Base-by-base conservation (phyloP, 108 stramenopile genomes). In the Cyclotella atomus region DNA sequence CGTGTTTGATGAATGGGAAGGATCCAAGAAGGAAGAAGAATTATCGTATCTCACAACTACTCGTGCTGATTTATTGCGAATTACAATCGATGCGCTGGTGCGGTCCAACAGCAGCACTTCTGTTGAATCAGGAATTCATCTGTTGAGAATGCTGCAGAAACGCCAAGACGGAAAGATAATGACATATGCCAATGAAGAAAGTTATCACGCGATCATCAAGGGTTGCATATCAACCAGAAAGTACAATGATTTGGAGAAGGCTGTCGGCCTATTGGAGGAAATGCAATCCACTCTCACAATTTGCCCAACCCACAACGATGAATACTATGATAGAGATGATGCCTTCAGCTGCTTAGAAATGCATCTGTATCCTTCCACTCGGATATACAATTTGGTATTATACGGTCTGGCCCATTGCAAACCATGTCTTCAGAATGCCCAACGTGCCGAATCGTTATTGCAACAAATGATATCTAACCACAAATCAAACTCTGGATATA, bases 1-100 rank as follows among this genome's bases (percentile, higher is more conserved):
- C 24, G 35, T 68, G 2, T 54, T 38, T 16, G 35, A 68, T 8
- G 53, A 70, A 46, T 59, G 56, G 68, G 36, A 41, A 0, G 25
- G 16, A 3, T 0, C 41, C 12, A 34, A 44, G 60, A 27, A 6
- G 36, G 33, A 38, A 38, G 3, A 34, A 30, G 53, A 52, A 24
- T 3, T 14, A 36, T 38, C 59, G 12, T 20, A 38, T 19, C 35
- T 38, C 3, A 38, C 59, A 17, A 27, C 19, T 4, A 27, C 59
- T n/a, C 15, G 59, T 34, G 59, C 36, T 15, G 61, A 64, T 45
- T 49, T 73, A n/a, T 32, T 63, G 1, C 41, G 63, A 27, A 63
- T 64, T 54, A 29, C 60, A n/a, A 73, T 73, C 20, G 71, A 62
- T 54, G 71, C 71, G 28, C 53, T 60, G 71, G 62, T 59, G n/a